Conservation (phyloP, 2,329 filamentous ascomycete species). For the Ophiostoma perfectum region DNA sequence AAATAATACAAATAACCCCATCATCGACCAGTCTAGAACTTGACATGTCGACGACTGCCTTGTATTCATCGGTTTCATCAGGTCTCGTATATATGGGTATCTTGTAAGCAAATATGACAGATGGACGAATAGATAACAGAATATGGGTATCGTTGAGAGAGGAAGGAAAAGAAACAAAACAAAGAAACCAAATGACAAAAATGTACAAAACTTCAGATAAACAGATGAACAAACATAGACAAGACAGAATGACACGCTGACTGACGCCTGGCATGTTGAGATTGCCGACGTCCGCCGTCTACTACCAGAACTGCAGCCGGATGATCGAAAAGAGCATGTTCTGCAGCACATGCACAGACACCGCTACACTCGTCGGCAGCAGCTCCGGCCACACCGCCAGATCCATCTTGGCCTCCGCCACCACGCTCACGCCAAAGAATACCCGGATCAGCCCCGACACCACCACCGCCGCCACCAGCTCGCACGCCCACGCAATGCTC, state of each 20-base stretch:
- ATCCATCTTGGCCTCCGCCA: conserved; percentile 59
- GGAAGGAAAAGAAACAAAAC: conserved; percentile 1
- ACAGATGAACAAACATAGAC: neutral
- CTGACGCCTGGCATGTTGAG: conserved; percentile 6
- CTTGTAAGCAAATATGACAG: neutral
- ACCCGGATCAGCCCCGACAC: conserved; percentile 54
- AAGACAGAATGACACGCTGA: conserved; percentile 6
- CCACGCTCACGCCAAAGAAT: conserved; percentile 57
- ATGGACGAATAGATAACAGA: neutral
- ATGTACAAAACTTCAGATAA: neutral
- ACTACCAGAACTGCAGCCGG: conserved; percentile 51
- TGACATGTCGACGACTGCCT: too few species aligned
- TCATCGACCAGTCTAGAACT: too few species aligned
- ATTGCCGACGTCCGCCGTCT: neutral
- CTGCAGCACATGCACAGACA: conserved; percentile 63
- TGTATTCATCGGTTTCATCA: too few species aligned
- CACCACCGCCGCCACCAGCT: conserved; percentile 56
- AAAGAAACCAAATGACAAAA: neutral
- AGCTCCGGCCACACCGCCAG: conserved; percentile 62
- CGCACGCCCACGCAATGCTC: conserved; percentile 61
- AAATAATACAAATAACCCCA: too few species aligned
- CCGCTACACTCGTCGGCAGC: conserved; percentile 59
- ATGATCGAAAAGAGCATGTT: conserved; percentile 69
- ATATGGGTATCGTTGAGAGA: conserved; percentile 17
- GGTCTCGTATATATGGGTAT: too few species aligned